Evolutionary conservation across 805 yeast species (phyloP).

Genomic region (Suhomyces vadensis): DNA sequence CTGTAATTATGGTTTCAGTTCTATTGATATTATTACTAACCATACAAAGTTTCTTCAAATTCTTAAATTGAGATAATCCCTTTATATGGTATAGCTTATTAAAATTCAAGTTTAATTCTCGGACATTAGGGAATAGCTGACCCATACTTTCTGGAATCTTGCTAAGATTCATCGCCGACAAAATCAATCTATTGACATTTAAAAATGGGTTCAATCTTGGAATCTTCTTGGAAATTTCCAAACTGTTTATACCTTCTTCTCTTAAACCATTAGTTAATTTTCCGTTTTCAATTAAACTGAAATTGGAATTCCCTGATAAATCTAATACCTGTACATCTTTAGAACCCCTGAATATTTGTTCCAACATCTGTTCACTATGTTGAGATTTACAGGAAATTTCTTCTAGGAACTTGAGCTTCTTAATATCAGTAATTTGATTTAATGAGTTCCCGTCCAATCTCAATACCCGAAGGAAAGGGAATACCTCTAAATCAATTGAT

Average conservation of each 20-base stretch:
- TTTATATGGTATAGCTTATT: conserved; percentile 41
- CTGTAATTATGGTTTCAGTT: conserved; percentile 33
- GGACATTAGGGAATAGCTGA: conserved; percentile 45
- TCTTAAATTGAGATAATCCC: conserved; percentile 32
- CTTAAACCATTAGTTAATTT: background rate
- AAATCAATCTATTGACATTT: conserved; percentile 39
- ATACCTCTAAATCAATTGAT: conserved; percentile 30
- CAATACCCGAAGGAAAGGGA: conserved; percentile 43
- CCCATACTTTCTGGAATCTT: conserved; percentile 39
- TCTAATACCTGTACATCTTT: conserved; percentile 33
- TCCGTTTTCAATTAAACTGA: conserved; percentile 11
- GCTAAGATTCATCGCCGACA: conserved; percentile 50
- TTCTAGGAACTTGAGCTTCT: conserved; percentile 33
- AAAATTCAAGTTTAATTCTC: conserved; percentile 52
- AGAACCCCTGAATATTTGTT: conserved; percentile 2
- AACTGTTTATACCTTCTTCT: conserved; percentile 1
- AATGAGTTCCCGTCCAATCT: conserved; percentile 48
- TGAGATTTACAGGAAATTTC: conserved; percentile 47
- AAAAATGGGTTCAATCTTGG: conserved; percentile 22
- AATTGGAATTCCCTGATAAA: conserved; percentile 40
- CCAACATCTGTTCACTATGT: conserved; percentile 6
- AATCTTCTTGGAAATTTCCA: background rate
- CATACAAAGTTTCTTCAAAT: conserved; percentile 41
- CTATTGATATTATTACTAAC: conserved; percentile 47
- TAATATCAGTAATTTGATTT: conserved; percentile 23